Conservation (phyloP, 1,139 yeast species). For the Saccharomyces hybrid region DNA sequence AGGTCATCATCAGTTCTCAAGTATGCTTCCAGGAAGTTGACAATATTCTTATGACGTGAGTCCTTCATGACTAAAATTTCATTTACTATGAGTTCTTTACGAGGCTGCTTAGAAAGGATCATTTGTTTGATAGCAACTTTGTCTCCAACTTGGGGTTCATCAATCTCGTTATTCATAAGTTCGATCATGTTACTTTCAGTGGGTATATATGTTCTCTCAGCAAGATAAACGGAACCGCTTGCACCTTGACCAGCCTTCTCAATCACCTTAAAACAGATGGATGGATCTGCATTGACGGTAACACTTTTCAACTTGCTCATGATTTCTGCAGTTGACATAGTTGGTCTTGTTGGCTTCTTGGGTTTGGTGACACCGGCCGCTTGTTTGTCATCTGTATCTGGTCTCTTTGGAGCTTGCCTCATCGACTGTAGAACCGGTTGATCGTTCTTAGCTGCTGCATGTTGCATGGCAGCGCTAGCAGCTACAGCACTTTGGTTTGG, state of each 20-base stretch:
- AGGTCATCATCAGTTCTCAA: constrained; percentile 54
- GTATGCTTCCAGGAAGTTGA: constrained; percentile 36
- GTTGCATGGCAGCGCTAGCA: constrained; percentile 18
- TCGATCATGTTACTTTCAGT: not conserved
- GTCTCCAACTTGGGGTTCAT: constrained; percentile 35
- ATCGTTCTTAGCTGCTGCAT: constrained; percentile 10
- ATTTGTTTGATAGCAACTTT: constrained; percentile 89
- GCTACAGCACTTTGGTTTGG: constrained; percentile 23
- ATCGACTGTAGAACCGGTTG: constrained; percentile 21
- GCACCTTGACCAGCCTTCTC: constrained; percentile 99
- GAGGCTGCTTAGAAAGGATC: constrained; percentile 71
- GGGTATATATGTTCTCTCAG: constrained; percentile 46
- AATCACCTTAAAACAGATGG: constrained; percentile 73
- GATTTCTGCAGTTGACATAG: constrained; percentile 78
- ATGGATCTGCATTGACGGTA: constrained; percentile 79
- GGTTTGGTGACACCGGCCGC: constrained; percentile 34
- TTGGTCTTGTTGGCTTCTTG: constrained; percentile 55
- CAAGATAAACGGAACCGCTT: constrained; percentile 89
- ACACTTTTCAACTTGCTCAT: constrained; percentile 78
- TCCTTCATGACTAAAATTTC: too few relatives aligned
- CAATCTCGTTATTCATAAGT: constrained; percentile 17
- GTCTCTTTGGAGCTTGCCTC: constrained; percentile 31
- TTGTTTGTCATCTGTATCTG: constrained; percentile 28
- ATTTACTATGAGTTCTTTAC: too few relatives aligned
- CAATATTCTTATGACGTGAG: too few relatives aligned